Evolutionary conservation across 2,329 filamentous ascomycete species (phyloP).

Genomic region (Cryphonectria japonica): DNA sequence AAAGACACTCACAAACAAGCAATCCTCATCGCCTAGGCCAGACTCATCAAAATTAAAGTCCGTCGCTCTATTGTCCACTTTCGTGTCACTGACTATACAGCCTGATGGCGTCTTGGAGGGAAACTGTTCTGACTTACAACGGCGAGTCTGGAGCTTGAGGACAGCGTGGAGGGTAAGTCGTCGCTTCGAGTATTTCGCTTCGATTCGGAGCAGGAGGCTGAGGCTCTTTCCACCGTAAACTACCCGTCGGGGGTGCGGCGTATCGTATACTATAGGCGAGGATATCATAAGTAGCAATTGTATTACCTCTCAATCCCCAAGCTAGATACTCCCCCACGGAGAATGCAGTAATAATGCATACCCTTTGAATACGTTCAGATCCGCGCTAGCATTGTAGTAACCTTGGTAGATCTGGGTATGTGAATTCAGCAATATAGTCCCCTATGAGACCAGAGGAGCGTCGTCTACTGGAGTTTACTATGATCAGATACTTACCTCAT

Average conservation of each 20-base stretch:
- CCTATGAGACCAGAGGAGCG: not conserved
- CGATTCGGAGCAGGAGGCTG: constrained; percentile 1
- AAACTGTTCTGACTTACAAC: not conserved
- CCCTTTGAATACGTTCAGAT: constrained; percentile 20
- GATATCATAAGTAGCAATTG: no score
- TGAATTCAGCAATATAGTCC: not conserved
- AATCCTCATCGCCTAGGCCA: constrained; percentile 22
- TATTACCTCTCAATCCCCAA: not conserved
- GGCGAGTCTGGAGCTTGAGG: constrained; percentile 17
- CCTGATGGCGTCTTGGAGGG: not conserved
- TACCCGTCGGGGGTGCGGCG: constrained; percentile 15
- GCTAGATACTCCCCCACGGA: not conserved
- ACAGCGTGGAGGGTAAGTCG: constrained; percentile 12
- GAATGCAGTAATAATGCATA: not conserved
- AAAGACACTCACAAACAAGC: constrained; percentile 21
- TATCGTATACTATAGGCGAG: constrained; percentile 12
- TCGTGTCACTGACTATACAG: not conserved
- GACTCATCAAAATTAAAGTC: not conserved
- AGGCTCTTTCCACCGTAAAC: constrained; percentile 15
- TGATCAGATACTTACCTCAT: not conserved
- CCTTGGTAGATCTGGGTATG: constrained; percentile 5
- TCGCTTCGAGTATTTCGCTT: constrained; percentile 2
- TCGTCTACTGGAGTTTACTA: not conserved
- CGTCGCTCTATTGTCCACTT: not conserved
- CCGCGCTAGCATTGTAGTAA: constrained; percentile 14